Evolutionary conservation across 495 filamentous ascomycete genomes (phyloP).

Genomic region (Hyaloscypha bicolor): DNA sequence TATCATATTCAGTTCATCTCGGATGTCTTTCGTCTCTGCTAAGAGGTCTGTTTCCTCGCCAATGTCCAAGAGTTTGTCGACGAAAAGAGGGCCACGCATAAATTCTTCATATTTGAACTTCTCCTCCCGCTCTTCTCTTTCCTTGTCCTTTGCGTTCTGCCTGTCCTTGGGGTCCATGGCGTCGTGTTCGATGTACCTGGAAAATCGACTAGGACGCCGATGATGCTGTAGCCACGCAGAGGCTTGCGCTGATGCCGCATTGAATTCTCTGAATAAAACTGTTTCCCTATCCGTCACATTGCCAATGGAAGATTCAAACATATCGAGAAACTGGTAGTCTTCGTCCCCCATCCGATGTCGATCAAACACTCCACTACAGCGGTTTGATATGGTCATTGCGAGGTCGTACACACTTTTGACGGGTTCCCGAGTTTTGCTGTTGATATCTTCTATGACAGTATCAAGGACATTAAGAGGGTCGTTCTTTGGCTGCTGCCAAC

Average conservation of each 20-base stretch:
- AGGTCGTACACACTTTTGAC: constrained; percentile 67
- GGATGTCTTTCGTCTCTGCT: constrained; percentile 70
- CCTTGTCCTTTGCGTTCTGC: constrained; percentile 31
- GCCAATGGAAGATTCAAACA: constrained; percentile 71
- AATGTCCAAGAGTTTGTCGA: constrained; percentile 68
- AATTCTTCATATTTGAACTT: constrained; percentile 30
- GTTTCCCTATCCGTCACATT: constrained; percentile 65
- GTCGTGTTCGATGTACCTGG: constrained; percentile 14
- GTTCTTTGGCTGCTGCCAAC: constrained; percentile 72
- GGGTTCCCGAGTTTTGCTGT: constrained; percentile 66
- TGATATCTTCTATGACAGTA: constrained; percentile 71
- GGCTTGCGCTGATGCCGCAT: constrained; percentile 60
- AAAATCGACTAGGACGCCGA: constrained; percentile 50
- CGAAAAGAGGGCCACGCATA: constrained; percentile 48
- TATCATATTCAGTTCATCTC: constrained; percentile 75
- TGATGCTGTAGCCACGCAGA: constrained; percentile 64
- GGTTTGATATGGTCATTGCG: constrained; percentile 64
- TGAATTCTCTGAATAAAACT: constrained; percentile 64
- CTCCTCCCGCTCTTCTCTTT: constrained; percentile 18
- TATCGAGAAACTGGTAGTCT: constrained; percentile 69
- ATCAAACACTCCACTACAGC: constrained; percentile 68
- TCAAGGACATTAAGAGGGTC: constrained; percentile 69
- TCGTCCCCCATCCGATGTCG: constrained; percentile 63
- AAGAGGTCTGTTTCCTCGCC: constrained; percentile 67
- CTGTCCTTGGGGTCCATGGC: constrained; percentile 19